Evolutionary conservation across 2,329 filamentous ascomycete genomes (phyloP), one percentile per base, ranked within the genome.

Genomic region (Plectosphaerella plurivora): DNA sequence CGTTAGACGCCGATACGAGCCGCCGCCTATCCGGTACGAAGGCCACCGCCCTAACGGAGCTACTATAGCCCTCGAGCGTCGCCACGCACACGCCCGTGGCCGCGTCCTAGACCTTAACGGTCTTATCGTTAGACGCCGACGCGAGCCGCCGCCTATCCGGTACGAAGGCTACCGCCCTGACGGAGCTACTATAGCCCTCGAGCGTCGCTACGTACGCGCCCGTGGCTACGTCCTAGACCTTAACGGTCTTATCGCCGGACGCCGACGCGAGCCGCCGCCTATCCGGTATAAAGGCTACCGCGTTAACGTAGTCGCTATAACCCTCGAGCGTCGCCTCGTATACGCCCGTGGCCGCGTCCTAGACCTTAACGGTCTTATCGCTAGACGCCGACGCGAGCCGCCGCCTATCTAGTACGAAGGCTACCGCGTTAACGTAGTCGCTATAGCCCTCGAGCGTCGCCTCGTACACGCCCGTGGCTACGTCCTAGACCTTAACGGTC

Each of bases 101-200:
- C 5, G 49, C n/a, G 45, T 58, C 48, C 57, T 57, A 59, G 41
- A 61, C 50, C 36, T 49, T 45, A 10, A 63, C 44, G 4, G 53
- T 58, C 3, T 45, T 45, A 18, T 58, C 51, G 12, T 22, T 3
- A 7, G 52, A 55, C 28, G 49, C 53, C 9, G 57, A 58, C 24
- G 56, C 58, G 1, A 63, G 33, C 36, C n/a, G n/a, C n/a, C 28
- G 51, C 15, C 53, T 41, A 47, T 61, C 55, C 22, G 49, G 52
- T 5, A 61, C 58, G 45, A 63, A 62, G 5, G 48, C 51, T 16
- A 64, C 36, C 14, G 53, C 56, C 39, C 5, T 45, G 14, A 56
- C 46, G 3, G 3, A 35, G 22, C 15, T 42, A 41, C 18, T 44
- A 55, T 57, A 52, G n/a, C n/a, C n/a, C n/a, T n/a, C n/a, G n/a